Percentiles rank a stretch among this genome's conserved stretches.
Evolutionary conservation across 108 stramenopile genomes (phyloP).

Genomic region (Poteriospumella lacustris): DNA sequence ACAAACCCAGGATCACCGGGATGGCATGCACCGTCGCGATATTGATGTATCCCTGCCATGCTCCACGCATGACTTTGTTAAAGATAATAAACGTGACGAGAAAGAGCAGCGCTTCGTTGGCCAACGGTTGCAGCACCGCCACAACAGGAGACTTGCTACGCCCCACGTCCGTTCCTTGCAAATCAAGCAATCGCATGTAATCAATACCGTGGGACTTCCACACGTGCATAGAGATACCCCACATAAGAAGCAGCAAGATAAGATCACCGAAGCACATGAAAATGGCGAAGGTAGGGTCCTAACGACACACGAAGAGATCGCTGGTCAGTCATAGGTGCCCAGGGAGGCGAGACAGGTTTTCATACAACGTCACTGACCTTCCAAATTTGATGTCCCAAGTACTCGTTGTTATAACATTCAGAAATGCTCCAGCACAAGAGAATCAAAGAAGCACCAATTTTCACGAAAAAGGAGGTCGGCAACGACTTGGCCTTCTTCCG

Average conservation of each 20-base stretch:
- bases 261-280: conserved; percentile 20
- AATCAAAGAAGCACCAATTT: not conserved
- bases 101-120: conserved; percentile 23
- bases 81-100: conserved; percentile 44
- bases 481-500: no score
- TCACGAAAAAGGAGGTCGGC: not conserved
- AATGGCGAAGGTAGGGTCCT: conserved; percentile 4
- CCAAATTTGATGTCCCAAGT: not conserved
- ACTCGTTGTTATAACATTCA: not conserved
- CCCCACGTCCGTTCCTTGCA: conserved; percentile 24
- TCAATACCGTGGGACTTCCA: conserved; percentile 44
- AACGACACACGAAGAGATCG: not conserved
- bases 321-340: not conserved
- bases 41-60: conserved; percentile 20
- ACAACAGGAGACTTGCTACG: conserved; percentile 29
- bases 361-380: not conserved
- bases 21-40: conserved; percentile 28
- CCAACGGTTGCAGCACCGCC: not conserved
- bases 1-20: conserved; percentile 33
- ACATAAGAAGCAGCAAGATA: conserved; percentile 40
- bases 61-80: conserved; percentile 43
- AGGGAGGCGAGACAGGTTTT: not conserved
- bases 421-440: not conserved
- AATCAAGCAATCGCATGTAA: conserved; percentile 37
- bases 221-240: conserved; percentile 38